These are phyloP conservation scores for Triticum timopheevii DNA, from an alignment of 176 grass and related monocot genomes.

Conservation along the genomic window DNA sequence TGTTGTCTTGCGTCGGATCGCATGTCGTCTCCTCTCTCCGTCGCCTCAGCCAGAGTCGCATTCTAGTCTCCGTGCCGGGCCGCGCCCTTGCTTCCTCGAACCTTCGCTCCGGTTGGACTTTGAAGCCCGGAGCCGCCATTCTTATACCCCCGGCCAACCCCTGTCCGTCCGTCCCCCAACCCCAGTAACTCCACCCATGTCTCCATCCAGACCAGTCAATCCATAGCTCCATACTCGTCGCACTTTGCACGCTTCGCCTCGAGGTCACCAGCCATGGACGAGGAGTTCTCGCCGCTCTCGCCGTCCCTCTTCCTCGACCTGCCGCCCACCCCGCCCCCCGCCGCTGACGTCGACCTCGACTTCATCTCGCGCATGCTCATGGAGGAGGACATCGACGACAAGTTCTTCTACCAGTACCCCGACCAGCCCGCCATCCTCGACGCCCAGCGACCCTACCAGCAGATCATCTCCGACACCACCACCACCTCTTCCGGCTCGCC, in stretches of 20 bases:
- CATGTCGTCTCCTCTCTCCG: background rate
- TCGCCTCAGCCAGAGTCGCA: background rate
- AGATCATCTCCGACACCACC: slow-evolving; percentile 39
- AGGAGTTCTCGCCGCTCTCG: background rate
- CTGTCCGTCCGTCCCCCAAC: background rate
- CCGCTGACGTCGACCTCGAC: background rate
- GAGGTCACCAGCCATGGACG: background rate
- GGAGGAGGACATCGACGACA: slow-evolving; percentile 32
- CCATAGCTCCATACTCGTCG: too few relatives aligned
- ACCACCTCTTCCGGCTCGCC: too few relatives aligned
- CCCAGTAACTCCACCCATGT: background rate
- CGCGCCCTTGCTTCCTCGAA: background rate
- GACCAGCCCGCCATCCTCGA: slow-evolving; percentile 24
- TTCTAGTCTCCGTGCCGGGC: background rate
- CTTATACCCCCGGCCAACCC: background rate
- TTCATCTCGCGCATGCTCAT: slow-evolving; percentile 20
- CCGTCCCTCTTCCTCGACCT: slow-evolving; percentile 2
- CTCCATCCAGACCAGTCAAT: background rate
- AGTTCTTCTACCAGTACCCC: slow-evolving; percentile 15
- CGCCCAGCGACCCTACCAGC: slow-evolving; percentile 29
- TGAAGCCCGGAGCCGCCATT: background rate
- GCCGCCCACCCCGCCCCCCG: background rate
- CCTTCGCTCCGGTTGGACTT: background rate
- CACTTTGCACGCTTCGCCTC: too few relatives aligned
- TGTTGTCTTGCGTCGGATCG: too few relatives aligned